A percentile compares a stretch with the other conserved stretches of the same genome.
These are phyloP conservation scores for Apiotrichum gamsii DNA, from an alignment of 1,284 basidiomycete genomes.

Conservation along the genomic window DNA sequence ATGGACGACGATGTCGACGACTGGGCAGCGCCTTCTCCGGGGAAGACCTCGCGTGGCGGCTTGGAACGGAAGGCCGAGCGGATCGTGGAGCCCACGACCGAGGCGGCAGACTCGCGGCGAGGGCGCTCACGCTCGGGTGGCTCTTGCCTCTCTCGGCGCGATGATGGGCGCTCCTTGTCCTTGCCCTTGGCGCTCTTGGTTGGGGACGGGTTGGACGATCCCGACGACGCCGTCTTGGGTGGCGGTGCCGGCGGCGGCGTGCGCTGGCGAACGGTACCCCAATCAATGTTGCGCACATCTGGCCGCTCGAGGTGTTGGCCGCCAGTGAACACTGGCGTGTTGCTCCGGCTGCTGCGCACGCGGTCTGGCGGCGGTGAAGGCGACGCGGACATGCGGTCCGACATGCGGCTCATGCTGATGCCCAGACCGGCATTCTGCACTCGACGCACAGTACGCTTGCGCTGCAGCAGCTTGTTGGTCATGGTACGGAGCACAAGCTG, in stretches of 20 bases:
- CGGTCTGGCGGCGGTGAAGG: constrained; percentile 6
- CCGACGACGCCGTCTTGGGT: not conserved
- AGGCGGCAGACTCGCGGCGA: not conserved
- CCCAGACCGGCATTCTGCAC: constrained; percentile 13
- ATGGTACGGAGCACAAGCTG: constrained; percentile 49
- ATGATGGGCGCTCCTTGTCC: not conserved
- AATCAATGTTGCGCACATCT: constrained; percentile 1
- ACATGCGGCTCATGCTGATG: not conserved
- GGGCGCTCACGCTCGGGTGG: not conserved
- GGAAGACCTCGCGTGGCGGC: not conserved
- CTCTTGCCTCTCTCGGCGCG: constrained; percentile 12
- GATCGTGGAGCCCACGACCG: not conserved
- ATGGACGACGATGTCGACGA: not conserved
- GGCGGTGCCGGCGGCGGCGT: constrained; percentile 3
- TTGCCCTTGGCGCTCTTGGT: constrained; percentile 5
- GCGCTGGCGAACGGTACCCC: not conserved
- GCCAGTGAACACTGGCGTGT: not conserved
- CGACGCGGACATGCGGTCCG: constrained; percentile 2
- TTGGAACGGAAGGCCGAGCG: not conserved
- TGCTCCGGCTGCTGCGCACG: not conserved
- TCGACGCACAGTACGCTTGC: constrained; percentile 42
- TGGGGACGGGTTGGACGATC: not conserved
- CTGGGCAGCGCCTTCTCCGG: not conserved
- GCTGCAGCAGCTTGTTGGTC: constrained; percentile 48
- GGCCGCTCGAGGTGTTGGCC: not conserved